Evolutionary conservation across 768 basidiomycete species (phyloP), one percentile per base, ranked within the genome.

Genomic region (Termitomyces sp.): DNA sequence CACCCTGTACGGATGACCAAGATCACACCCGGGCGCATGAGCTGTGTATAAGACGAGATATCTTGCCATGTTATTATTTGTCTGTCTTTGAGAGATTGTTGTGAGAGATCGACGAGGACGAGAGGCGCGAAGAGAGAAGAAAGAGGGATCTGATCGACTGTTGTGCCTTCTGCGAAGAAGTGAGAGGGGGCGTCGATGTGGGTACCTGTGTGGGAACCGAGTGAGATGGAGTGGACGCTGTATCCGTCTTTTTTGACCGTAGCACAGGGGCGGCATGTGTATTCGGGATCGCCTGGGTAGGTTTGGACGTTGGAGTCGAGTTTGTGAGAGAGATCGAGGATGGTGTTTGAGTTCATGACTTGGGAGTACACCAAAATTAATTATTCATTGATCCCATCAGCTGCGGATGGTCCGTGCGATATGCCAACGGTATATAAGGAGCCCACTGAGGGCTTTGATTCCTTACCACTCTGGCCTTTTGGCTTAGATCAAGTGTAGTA

Each of bases 401-500:
- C 22, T 28, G 17, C 17, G n/a, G 5, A 38, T 58, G 62, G 62
- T 60, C 62, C 57, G 62, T 63, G 60, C 62, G 45, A 42, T 1
- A n/a, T 3, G 0, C 11, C 30, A 14, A 19, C 43, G 17, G 34
- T 55, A 58, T 58, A 58, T 45, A 63, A 46, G 21, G 30, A 2
- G 5, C 32, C 17, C 19, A 6, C 12, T 51, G 2, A 2, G 12
- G 14, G 10, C 21, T 2, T 26, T 41, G 61, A 62, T 61, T 76
- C 78, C 56, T 84, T 77, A 87, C 85, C 87, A 87, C 86, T 88
- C 87, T 87, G 87, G 87, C 85, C 87, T 88, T 87, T 88, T 89
- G 87, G 88, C 88, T 90, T 90, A 88, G 88, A 90, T 89, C 87
- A 89, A 90, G 88, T 90, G 88, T 90, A 90, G 88, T 90, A 90